phyloP scores from a whole-genome alignment of 768 basidiomycete genomes.

The Infundibulicybe gibba region DNA sequence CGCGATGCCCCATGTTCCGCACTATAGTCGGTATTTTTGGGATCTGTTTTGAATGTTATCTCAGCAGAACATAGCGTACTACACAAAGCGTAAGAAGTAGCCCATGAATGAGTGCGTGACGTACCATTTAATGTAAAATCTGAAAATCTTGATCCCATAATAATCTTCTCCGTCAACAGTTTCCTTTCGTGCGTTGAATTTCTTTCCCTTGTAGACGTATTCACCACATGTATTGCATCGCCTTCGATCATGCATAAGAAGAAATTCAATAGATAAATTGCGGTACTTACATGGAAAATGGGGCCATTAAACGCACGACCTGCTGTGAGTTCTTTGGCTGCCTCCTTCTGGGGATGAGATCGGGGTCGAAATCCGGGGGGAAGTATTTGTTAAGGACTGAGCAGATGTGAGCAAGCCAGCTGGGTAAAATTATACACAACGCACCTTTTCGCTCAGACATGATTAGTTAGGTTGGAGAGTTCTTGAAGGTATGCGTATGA shows the following conservation, averaged over 20 bases:
- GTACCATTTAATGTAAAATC: conserved; percentile 90
- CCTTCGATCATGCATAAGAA: conserved; percentile 42
- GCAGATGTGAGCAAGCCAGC: background rate
- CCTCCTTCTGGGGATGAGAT: conserved; percentile 89
- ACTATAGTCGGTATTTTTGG: conserved; percentile 91
- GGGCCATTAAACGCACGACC: conserved; percentile 98
- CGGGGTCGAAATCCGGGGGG: conserved; percentile 97
- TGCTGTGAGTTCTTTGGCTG: conserved; percentile 94
- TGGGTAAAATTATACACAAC: conserved; percentile 5
- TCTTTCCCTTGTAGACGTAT: conserved; percentile 99
- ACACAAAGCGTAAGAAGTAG: conserved; percentile 10
- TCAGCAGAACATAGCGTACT: conserved; percentile 96
- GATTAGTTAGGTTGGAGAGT: conserved; percentile 19
- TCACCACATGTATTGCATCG: conserved; percentile 95
- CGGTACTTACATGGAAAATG: conserved; percentile 85
- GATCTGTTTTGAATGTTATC: conserved; percentile 99
- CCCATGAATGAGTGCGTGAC: conserved; percentile 18
- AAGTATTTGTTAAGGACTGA: conserved; percentile 93
- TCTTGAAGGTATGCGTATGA: background rate
- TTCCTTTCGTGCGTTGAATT: conserved; percentile 99
- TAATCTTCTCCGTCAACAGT: conserved; percentile 97
- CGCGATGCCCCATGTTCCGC: conserved; percentile 97
- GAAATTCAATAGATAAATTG: background rate
- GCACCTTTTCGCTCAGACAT: conserved; percentile 87
- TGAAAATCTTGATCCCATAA: conserved; percentile 95